These are phyloP conservation scores for Penicillium frequentans DNA, from an alignment of 2,329 filamentous ascomycete species.

Conservation along the genomic window DNA sequence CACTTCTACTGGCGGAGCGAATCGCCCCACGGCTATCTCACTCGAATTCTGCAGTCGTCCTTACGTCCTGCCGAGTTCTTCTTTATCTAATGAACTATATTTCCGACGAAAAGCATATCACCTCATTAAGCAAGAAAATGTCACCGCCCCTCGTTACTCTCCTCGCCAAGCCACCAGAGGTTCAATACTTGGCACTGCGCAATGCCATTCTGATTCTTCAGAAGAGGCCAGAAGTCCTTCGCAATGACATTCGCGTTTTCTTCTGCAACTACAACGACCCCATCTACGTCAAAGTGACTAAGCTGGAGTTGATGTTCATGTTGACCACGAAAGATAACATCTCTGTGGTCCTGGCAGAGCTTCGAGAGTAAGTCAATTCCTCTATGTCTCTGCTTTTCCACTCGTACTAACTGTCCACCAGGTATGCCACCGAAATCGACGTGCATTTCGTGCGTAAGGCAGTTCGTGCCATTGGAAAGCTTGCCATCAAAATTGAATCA, in stretches of 20 bases:
- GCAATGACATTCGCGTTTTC: conserved; percentile 97
- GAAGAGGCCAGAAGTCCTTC: conserved; percentile 84
- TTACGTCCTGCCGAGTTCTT: conserved; percentile 94
- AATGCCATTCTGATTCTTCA: conserved; percentile 95
- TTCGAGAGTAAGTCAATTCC: conserved; percentile 69
- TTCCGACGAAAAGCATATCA: conserved; percentile 82
- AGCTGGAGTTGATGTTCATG: conserved; percentile 99
- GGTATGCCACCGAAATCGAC: conserved; percentile 93
- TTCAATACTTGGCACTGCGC: conserved; percentile 93
- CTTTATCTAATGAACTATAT: conserved; percentile 99
- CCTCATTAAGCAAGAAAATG: conserved; percentile 83
- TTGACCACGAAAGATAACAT: conserved; percentile 94
- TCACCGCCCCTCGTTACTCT: conserved; percentile 94
- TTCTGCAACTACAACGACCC: conserved; percentile 99
- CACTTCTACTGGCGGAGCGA: conserved; percentile 83
- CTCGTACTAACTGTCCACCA: conserved; percentile 24
- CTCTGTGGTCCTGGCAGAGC: conserved; percentile 86
- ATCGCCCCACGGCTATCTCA: conserved; percentile 95
- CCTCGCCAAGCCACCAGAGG: conserved; percentile 92
- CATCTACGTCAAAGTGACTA: conserved; percentile 99
- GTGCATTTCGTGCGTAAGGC: conserved; percentile 98
- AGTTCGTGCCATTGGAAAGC: conserved; percentile 93
- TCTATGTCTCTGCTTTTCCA: neutral
- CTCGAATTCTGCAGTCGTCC: conserved; percentile 92
- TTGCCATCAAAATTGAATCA: conserved; percentile 98